Conservation (phyloP, 2,329 filamentous ascomycete genomes). For the Gliomastix tumulicola region DNA sequence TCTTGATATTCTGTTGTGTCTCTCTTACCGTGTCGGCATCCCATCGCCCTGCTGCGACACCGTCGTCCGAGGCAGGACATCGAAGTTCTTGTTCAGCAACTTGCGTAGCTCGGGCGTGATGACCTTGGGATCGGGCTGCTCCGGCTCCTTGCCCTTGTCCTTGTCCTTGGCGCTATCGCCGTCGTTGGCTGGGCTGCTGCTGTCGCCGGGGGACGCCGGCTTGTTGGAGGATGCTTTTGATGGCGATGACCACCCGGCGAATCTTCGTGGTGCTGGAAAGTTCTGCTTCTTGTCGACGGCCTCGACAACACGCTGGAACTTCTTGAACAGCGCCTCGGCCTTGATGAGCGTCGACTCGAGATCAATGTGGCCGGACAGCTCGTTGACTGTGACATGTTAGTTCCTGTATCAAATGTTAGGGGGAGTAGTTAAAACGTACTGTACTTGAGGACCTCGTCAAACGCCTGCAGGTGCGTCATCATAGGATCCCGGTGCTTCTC, state of each 20-base stretch:
- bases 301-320: conserved; percentile 83
- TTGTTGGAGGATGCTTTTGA: too few relatives aligned
- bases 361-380: conserved; percentile 89
- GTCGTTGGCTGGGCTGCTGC: neutral
- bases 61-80: conserved; percentile 30
- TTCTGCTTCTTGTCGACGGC: conserved; percentile 87
- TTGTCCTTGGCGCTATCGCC: conserved; percentile 9
- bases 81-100: conserved; percentile 41
- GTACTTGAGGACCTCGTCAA: conserved; percentile 97
- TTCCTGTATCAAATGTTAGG: neutral
- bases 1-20: too few relatives aligned
- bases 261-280: conserved; percentile 60
- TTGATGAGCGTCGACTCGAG: conserved; percentile 78
- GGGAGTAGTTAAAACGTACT: conserved; percentile 35
- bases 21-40: conserved; percentile 19
- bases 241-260: conserved; percentile 8
- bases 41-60: conserved; percentile 26
- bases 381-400: conserved; percentile 62
- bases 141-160: conserved; percentile 28
- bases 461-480: conserved; percentile 87
- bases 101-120: conserved; percentile 52
- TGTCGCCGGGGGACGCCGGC: conserved; percentile 1
- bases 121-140: conserved; percentile 26
- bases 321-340: conserved; percentile 80
- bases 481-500: conserved; percentile 97